Conservation (phyloP, 768 basidiomycete genomes). For the Clathrus columnatus region DNA sequence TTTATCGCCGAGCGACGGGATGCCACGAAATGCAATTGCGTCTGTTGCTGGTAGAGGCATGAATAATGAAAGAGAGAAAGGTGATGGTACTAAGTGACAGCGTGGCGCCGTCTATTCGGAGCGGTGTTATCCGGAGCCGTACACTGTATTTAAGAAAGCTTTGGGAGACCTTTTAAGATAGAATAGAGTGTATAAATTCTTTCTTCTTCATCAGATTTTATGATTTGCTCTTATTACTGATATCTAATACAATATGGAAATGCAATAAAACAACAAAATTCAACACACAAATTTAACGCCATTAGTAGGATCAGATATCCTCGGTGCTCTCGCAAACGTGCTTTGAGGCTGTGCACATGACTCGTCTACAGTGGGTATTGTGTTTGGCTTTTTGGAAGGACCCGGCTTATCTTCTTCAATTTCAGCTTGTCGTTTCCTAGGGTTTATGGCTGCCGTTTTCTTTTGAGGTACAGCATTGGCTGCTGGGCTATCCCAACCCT, state of each 20-base stretch:
- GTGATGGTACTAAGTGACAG: neutral
- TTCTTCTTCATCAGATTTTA: no score
- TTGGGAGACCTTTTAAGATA: no score
- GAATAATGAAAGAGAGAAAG: neutral
- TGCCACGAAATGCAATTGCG: constrained; percentile 3
- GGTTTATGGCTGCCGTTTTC: constrained; percentile 16
- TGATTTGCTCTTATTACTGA: no score
- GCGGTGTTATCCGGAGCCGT: no score
- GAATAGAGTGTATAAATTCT: no score
- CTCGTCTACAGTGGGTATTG: neutral
- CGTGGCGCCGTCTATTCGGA: neutral
- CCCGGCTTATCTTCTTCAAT: constrained; percentile 30
- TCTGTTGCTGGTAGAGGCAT: constrained; percentile 8
- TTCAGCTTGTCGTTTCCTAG: constrained; percentile 23
- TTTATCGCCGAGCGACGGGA: constrained; percentile 4
- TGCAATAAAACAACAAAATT: neutral
- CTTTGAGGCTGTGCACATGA: neutral
- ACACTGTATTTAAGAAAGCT: no score
- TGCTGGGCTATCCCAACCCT: constrained; percentile 3
- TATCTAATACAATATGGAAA: no score
- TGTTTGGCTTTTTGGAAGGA: constrained; percentile 21
- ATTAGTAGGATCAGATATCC: neutral
- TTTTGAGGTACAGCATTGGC: neutral
- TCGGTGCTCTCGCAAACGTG: no score
- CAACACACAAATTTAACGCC: constrained; percentile 4